Base-by-base conservation (phyloP, 139 green algal genomes). In the Ettlia oleoabundans region DNA sequence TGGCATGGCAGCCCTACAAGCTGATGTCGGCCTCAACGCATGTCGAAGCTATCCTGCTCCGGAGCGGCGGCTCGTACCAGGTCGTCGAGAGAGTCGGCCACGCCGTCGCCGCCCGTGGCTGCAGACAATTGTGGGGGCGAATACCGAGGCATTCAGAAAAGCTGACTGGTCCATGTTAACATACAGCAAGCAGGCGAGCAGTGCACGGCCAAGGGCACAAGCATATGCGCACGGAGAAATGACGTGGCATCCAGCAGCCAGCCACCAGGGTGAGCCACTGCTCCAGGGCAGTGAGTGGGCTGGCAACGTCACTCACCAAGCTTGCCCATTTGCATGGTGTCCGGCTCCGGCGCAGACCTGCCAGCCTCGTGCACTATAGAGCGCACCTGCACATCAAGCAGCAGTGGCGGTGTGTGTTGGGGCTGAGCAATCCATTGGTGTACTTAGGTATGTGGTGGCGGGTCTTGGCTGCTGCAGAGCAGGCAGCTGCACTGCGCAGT, bases 301-400 rank as follows among this genome's bases (percentile, higher is more conserved):
- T 32, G 9, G 21, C 18, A 32, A n/a, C 55, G 5, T 9, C 28
- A 65, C 55, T 65, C 55, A 65, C 55, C 55, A 28, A 65, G 15
- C 55, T 65, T 65, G 15, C 18, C 55, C 55, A n/a, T 65, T 22
- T 65, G 55, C 18, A 32, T 65, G 21, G 18, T 32, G 18, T 65
- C 55, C 18, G 28, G 55, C 21, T 65, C 55, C 18, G 69, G 22
- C 4, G 33, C 69, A 4, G 42, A 15, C 24, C 47, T 62, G 42
- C 37, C 47, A 8, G 69, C 69, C 30, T 58, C 69, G 7, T 76
- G 69, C n/a, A 76, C 69, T 7, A 76, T 76, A 9, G 69, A 51
- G 13, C 47, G 69, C 41, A n/a, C n/a, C n/a, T n/a, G n/a, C n/a
- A n/a, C n/a, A n/a, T n/a, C n/a, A n/a, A n/a, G n/a, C n/a, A n/a